Base-by-base conservation (phyloP, 2,329 filamentous ascomycete genomes). In the Cadophora sp. region DNA sequence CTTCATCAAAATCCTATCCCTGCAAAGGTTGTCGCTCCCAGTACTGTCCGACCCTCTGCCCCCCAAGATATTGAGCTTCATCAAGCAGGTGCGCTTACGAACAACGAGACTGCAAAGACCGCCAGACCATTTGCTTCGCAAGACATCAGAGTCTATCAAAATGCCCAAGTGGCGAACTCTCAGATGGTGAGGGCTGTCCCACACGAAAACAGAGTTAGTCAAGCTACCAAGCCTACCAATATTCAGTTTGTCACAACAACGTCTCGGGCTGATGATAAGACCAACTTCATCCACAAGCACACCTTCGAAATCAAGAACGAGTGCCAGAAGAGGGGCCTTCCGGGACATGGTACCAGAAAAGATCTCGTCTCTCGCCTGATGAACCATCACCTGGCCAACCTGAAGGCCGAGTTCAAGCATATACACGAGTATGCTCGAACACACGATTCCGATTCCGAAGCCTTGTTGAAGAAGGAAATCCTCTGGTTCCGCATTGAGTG, bases 401-500 rank as follows among this genome's bases (percentile, higher is more conserved):
- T 59, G 14, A 34, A 31, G 34, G 56, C 56, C 31, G 56, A 59
- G 34, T 59, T 43, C 31, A 27, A 24, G 22, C 22, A 26, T 19
- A 22, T 34, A 40, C 16, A 59, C 22, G 34, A 37, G 34, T 43
- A 26, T 40, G 56, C 56, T 11, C n/a, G 34, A 24, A 59, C 14
- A n/a, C 11, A 22, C 31, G 16, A 14, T 37, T 11, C n/a, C 24
- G 31, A 59, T 22, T 14, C 34, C 2, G 34, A 59, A n/a, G 22
- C n/a, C 9, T 27, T 40, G n/a, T 22, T 59, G 2, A 37, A 59
- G 22, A 59, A 59, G 34, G 34, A 59, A 11, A 59, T 59, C 19
- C 43, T 59, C 22, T 59, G 56, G 56, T 59, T 43, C 37, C 56
- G 56, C 4, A 11, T 59, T 16, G 56, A 59, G 27, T 40, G 56